Base-by-base conservation (phyloP, 208 protist species). In the Jaenimonas drosophilae region DNA sequence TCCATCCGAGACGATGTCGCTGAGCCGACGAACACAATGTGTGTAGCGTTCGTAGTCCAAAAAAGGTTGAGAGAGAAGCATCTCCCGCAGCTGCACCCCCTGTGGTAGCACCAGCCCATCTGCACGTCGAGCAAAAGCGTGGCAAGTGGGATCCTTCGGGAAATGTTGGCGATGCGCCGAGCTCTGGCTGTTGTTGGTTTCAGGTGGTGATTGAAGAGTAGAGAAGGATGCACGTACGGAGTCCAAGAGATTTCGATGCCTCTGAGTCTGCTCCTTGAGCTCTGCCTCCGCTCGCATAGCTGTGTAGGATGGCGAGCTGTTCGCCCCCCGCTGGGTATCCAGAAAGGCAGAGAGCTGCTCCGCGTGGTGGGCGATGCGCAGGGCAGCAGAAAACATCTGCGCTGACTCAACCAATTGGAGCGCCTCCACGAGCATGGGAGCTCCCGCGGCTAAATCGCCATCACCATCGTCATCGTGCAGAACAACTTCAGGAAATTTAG, bases 391-490 rank as follows among this genome's bases (percentile, higher is more conserved):
- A 23, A 85, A 49, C 11, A 59, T 44, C 12, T 69, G 68, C 11
- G 67, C 53, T 9, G 24, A 24, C 23, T 70, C 58, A 17, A 88
- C 55, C 6, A 79, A 27, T 16, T 76, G 64, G 32, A 91, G 53
- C 1, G 66, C 64, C 36, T 85, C 64, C 1, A 78, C 27, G 4
- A 88, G 25, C 16, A 82, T 49, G 12, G 77, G 77, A 0, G 78
- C 78, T 9, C 63, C 78, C 11, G 55, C 59, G 48, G 54, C 60
- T 31, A 82, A 84, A 38, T 50, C 60, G 0, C 24, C 49, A 50
- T 86, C 78, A 23, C 74, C 83, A 19, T 71, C 62, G 47, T 91
- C 83, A 29, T 76, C 55, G 28, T 75, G 54, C 21, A 91, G 61
- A 5, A 79, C 27, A 11, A 91, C 59, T 24, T 84, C 73, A 51